Percentiles rank a stretch among this genome's conserved stretches.
phyloP scores from a whole-genome alignment of 2,329 filamentous ascomycete genomes.

The Zasmidium citrigriseum region DNA sequence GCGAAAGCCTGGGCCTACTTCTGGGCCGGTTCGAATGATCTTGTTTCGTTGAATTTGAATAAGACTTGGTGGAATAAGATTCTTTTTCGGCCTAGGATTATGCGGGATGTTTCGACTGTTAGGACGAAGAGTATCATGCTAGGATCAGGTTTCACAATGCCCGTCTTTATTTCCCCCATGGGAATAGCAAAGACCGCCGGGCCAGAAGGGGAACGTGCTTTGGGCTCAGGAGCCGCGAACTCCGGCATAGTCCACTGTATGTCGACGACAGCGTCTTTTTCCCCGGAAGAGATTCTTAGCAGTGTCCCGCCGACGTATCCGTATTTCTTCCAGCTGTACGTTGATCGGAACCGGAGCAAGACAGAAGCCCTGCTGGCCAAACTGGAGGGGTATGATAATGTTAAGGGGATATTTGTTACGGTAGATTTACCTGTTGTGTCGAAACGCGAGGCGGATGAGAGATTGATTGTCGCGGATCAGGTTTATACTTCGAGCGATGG shows the following conservation, averaged over 20 bases:
- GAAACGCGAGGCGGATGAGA: conserved; percentile 55
- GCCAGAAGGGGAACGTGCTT: conserved; percentile 33
- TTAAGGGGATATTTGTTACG: conserved; percentile 60
- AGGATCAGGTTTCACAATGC: conserved; percentile 36
- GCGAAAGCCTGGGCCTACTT: conserved; percentile 48
- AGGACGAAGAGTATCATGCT: conserved; percentile 38
- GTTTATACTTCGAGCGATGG: conserved; percentile 67
- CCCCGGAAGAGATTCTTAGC: conserved; percentile 34
- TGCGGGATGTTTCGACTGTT: conserved; percentile 43
- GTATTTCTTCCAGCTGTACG: conserved; percentile 64
- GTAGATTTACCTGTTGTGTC: conserved; percentile 60
- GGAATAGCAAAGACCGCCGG: conserved; percentile 12
- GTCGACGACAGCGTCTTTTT: conserved; percentile 33
- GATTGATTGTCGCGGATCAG: conserved; percentile 48
- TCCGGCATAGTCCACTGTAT: conserved; percentile 37
- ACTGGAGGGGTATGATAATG: conserved; percentile 47
- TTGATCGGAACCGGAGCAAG: conserved; percentile 57
- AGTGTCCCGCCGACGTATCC: conserved; percentile 30
- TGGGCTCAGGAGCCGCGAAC: conserved; percentile 33
- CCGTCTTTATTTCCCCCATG: conserved; percentile 40
- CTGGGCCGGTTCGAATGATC: conserved; percentile 52
- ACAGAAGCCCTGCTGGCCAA: conserved; percentile 52
- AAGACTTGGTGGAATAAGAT: conserved; percentile 44
- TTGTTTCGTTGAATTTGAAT: conserved; percentile 49
- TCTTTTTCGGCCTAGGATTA: conserved; percentile 49